Evolutionary conservation across 805 yeast genomes (phyloP).

Genomic region (Barnettozyma salicaria): DNA sequence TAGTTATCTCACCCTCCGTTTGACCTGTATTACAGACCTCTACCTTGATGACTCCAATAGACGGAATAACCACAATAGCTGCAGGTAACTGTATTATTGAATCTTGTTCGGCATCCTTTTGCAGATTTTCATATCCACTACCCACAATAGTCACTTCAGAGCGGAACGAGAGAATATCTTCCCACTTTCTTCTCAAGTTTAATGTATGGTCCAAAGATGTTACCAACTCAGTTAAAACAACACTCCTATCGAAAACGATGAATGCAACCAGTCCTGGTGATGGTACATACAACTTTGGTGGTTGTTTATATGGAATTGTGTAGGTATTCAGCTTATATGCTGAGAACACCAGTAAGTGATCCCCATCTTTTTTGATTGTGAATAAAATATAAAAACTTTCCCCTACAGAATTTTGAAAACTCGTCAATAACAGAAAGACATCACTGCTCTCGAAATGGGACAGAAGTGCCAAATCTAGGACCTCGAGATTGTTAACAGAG

Average conservation of each 20-base stretch:
- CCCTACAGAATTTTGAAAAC: slow-evolving; percentile 22
- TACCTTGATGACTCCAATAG: slow-evolving; percentile 56
- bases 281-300: slow-evolving; percentile 52
- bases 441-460: slow-evolving; percentile 31
- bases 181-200: slow-evolving; percentile 56
- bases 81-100: slow-evolving; percentile 35
- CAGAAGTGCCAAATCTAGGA: slow-evolving; percentile 58
- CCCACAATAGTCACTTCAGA: slow-evolving; percentile 50
- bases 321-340: slow-evolving; percentile 59
- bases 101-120: slow-evolving; percentile 20
- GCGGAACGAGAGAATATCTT: slow-evolving; percentile 63
- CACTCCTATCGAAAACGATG: slow-evolving; percentile 50
- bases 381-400: slow-evolving; percentile 42
- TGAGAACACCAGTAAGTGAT: slow-evolving; percentile 51
- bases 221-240: slow-evolving; percentile 61
- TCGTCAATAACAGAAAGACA: slow-evolving; percentile 44
- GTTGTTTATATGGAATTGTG: slow-evolving; percentile 26
- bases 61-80: slow-evolving; percentile 42
- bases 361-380: slow-evolving; percentile 45
- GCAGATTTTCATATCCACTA: slow-evolving; percentile 44
- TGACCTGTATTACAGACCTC: slow-evolving; percentile 35
- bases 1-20: slow-evolving; percentile 21
- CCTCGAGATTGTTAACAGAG: slow-evolving; percentile 42
- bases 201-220: slow-evolving; percentile 29
- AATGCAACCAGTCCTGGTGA: slow-evolving; percentile 54